These are phyloP conservation scores for Geum urbanum DNA, from an alignment of 306 rosid species.

Conservation along the genomic window DNA sequence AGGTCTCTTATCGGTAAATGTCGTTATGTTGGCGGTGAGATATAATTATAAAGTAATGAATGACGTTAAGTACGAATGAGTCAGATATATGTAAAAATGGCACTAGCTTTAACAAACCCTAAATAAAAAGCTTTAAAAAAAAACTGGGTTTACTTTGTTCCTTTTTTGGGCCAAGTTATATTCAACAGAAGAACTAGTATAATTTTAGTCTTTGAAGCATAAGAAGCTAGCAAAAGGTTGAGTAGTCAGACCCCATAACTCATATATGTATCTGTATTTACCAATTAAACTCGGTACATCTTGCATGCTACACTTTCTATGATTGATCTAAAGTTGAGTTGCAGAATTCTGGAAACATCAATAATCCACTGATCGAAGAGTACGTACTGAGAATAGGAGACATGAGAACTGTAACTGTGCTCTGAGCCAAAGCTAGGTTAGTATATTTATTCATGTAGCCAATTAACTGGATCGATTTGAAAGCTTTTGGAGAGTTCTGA, in stretches of 20 bases:
- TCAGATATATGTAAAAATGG: too few species aligned
- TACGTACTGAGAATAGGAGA: constrained; percentile 4
- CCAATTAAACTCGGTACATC: background rate
- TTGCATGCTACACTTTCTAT: background rate
- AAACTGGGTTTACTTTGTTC: background rate
- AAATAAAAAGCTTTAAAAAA: background rate
- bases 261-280: background rate
- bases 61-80: too few species aligned
- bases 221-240: background rate
- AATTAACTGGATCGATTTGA: background rate
- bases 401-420: background rate
- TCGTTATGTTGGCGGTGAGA: too few species aligned
- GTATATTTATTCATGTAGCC: constrained; percentile 2
- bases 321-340: background rate
- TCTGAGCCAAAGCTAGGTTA: background rate
- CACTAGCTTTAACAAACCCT: background rate
- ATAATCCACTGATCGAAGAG: background rate
- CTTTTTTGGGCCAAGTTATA: background rate
- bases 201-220: background rate
- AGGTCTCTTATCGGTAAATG: too few species aligned
- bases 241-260: constrained; percentile 1
- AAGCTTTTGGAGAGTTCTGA: background rate
- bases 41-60: too few species aligned
- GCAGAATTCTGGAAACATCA: background rate
- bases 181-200: background rate